These are phyloP conservation scores for Auricularia sp. DNA, from an alignment of 768 basidiomycete species.

Conservation along the genomic window DNA sequence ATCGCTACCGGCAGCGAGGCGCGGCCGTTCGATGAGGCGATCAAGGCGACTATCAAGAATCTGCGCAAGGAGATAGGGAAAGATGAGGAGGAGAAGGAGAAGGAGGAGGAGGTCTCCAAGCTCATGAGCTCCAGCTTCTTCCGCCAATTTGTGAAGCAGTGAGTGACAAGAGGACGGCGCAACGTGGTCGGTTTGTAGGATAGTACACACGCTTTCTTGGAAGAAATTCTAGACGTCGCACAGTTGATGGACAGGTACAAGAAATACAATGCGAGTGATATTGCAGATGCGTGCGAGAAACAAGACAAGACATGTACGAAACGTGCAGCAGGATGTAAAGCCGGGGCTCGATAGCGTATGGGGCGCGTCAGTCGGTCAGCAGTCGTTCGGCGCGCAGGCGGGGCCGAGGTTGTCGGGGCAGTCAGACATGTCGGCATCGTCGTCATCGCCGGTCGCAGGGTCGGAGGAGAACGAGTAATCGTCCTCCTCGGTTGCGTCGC, in stretches of 20 bases:
- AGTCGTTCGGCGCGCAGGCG: too few relatives aligned
- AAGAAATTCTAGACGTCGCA: too few relatives aligned
- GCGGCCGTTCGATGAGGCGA: conserved; percentile 36
- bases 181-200: too few relatives aligned
- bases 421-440: not conserved
- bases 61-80: conserved; percentile 62
- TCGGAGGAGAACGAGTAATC: conserved; percentile 16
- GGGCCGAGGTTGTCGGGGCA: too few relatives aligned
- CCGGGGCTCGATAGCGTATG: too few relatives aligned
- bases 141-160: not conserved
- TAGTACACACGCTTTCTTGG: too few relatives aligned
- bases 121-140: not conserved
- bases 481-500: conserved; percentile 18
- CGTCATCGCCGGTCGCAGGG: not conserved
- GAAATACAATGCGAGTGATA: too few relatives aligned
- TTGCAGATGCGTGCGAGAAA: too few relatives aligned
- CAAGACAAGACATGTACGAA: too few relatives aligned
- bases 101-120: not conserved
- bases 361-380: too few relatives aligned
- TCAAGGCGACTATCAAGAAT: conserved; percentile 50
- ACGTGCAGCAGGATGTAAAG: too few relatives aligned
- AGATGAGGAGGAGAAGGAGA: conserved; percentile 6
- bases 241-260: too few relatives aligned
- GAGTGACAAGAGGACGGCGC: not conserved
- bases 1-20: conserved; percentile 42